A percentile compares a stretch with the other conserved stretches of the same genome.
phyloP scores from a whole-genome alignment of 2,329 filamentous ascomycete genomes.

The Blastomyces emzantsi region DNA sequence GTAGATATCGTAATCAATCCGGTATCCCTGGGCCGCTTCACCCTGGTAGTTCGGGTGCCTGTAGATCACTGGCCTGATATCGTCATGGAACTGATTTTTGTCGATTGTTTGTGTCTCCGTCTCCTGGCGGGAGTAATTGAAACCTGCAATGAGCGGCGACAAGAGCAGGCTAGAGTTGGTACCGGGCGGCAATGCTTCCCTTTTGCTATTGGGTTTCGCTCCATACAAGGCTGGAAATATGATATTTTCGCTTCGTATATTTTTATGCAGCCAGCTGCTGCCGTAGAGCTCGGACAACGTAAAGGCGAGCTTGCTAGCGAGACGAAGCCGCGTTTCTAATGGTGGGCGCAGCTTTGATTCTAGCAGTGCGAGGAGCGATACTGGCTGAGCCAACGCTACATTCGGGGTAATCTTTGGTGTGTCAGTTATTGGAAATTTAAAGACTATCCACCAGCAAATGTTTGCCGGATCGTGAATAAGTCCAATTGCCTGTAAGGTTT shows the following conservation, averaged over 20 bases:
- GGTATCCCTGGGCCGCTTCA: slow-evolving; percentile 5
- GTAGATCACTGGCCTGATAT: neutral
- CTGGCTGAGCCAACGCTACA: neutral
- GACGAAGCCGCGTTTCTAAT: neutral
- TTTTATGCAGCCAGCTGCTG: slow-evolving; percentile 6
- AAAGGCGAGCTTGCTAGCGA: slow-evolving; percentile 1
- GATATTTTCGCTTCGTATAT: slow-evolving; percentile 7
- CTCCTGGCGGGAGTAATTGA: slow-evolving; percentile 6
- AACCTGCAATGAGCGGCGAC: slow-evolving; percentile 2
- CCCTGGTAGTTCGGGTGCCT: slow-evolving; percentile 7
- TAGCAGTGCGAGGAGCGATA: slow-evolving; percentile 1
- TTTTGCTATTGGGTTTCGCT: neutral
- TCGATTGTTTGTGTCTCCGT: slow-evolving; percentile 8
- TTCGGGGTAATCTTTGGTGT: neutral
- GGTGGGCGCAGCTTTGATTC: slow-evolving; percentile 3
- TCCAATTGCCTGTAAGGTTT: neutral
- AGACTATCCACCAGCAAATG: slow-evolving; percentile 6
- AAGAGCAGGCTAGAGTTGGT: neutral
- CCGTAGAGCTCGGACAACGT: slow-evolving; percentile 5
- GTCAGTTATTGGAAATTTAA: neutral
- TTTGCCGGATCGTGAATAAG: slow-evolving; percentile 8
- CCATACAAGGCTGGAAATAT: neutral
- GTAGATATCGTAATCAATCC: slow-evolving; percentile 7
- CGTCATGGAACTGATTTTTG: slow-evolving; percentile 3
- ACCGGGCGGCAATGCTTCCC: neutral